A percentile compares a stretch with the other conserved stretches of the same genome.
These are phyloP conservation scores for Didymella segeticola DNA, from an alignment of 2,329 filamentous ascomycete genomes.

Conservation along the genomic window DNA sequence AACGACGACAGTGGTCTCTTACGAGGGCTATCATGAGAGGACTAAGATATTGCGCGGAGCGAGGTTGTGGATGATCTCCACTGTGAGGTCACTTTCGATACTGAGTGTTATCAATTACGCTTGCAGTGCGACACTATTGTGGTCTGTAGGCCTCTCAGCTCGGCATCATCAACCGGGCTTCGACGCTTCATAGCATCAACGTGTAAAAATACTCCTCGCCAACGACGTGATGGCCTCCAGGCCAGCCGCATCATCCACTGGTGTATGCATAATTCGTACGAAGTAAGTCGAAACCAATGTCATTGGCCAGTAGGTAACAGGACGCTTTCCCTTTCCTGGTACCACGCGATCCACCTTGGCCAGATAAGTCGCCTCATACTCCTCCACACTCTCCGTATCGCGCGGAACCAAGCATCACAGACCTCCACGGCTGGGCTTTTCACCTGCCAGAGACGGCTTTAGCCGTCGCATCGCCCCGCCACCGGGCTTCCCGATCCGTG, in stretches of 20 bases:
- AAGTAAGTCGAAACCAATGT: not conserved
- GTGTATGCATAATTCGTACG: not conserved
- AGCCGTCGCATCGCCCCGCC: not conserved
- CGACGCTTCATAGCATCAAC: too few species aligned
- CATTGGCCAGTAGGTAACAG: not conserved
- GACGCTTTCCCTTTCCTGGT: not conserved
- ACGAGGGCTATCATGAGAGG: too few species aligned
- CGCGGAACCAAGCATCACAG: not conserved
- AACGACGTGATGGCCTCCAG: not conserved
- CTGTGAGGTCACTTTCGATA: too few species aligned
- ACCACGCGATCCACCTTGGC: not conserved
- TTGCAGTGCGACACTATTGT: too few species aligned
- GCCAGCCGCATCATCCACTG: too few species aligned
- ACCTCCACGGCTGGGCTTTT: not conserved
- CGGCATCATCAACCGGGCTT: too few species aligned
- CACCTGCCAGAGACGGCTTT: not conserved
- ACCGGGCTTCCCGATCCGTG: not conserved
- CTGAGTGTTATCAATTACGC: too few species aligned
- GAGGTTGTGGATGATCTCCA: too few species aligned
- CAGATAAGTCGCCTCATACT: not conserved
- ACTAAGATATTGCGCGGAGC: too few species aligned
- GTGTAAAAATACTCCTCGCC: not conserved
- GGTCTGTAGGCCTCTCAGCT: too few species aligned
- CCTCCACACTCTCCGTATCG: not conserved
- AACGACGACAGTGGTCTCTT: too few species aligned